Evolutionary conservation across 139 green algal species (phyloP).

Genomic region (Chlamydomonas applanata): DNA sequence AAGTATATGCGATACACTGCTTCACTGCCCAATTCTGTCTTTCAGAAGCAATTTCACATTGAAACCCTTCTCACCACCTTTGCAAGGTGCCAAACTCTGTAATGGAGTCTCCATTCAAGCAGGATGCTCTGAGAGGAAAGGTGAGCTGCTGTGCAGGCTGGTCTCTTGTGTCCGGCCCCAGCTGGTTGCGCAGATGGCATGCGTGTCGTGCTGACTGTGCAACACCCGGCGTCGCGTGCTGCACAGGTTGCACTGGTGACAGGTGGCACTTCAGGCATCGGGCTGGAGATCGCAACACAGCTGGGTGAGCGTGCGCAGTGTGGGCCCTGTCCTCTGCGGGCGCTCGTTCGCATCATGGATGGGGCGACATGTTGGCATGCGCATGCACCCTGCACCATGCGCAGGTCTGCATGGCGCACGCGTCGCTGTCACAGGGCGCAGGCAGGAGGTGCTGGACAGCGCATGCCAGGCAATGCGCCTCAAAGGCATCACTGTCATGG

Average conservation of each 20-base stretch:
- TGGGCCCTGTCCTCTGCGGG: too few relatives aligned
- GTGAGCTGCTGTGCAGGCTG: constrained; percentile 11
- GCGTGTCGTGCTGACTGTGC: background rate
- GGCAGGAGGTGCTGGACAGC: constrained; percentile 67
- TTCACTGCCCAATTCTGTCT: too few relatives aligned
- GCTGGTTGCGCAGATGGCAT: background rate
- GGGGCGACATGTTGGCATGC: too few relatives aligned
- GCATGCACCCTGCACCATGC: background rate
- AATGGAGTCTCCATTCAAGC: constrained; percentile 42
- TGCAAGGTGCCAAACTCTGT: background rate
- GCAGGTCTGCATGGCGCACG: constrained; percentile 81
- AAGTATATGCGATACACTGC: too few relatives aligned
- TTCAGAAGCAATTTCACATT: too few relatives aligned
- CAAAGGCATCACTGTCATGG: constrained; percentile 59
- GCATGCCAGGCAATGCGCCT: constrained; percentile 46
- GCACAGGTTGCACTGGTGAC: constrained; percentile 82
- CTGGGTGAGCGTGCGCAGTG: constrained; percentile 62
- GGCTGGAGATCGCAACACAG: constrained; percentile 81
- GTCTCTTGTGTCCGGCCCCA: background rate
- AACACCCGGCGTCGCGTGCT: background rate
- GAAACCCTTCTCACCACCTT: too few relatives aligned
- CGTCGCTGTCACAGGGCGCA: constrained; percentile 74
- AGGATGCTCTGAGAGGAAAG: constrained; percentile 30
- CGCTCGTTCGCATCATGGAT: too few relatives aligned
- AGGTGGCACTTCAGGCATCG: constrained; percentile 83